Evolutionary conservation across 1,139 yeast genomes (phyloP).

Genomic region (Debaryomyces coudertii): DNA sequence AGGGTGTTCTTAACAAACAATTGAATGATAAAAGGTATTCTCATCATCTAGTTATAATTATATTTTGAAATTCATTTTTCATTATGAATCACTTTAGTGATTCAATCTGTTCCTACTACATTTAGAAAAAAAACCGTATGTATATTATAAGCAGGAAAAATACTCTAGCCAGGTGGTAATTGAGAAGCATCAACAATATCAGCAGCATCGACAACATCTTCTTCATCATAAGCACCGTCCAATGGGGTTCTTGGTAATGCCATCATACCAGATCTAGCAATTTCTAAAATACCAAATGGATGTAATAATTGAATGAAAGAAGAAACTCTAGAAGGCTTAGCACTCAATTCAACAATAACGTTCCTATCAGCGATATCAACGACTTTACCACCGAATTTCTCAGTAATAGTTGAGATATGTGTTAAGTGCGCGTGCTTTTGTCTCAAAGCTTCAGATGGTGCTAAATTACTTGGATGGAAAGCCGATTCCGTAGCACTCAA

Average conservation of each 20-base stretch:
- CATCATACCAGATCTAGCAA: slow-evolving; percentile 98
- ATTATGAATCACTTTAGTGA: no score
- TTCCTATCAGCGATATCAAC: slow-evolving; percentile 93
- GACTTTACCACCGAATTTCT: slow-evolving; percentile 88
- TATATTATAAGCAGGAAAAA: neutral
- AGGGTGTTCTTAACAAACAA: no score
- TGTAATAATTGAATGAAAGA: slow-evolving; percentile 86
- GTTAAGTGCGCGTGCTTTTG: slow-evolving; percentile 89
- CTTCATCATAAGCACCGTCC: slow-evolving; percentile 53
- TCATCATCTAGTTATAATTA: slow-evolving; percentile 7
- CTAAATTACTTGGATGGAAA: slow-evolving; percentile 86
- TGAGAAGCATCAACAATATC: slow-evolving; percentile 78
- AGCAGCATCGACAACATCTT: slow-evolving; percentile 59
- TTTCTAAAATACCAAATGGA: slow-evolving; percentile 95
- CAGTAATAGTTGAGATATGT: slow-evolving; percentile 78
- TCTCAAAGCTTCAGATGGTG: slow-evolving; percentile 91
- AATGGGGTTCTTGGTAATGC: slow-evolving; percentile 96
- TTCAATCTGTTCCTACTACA: neutral
- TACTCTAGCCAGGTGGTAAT: slow-evolving; percentile 86
- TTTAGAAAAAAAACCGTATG: neutral
- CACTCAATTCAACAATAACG: slow-evolving; percentile 91
- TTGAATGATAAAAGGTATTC: neutral
- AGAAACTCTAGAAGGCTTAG: slow-evolving; percentile 88
- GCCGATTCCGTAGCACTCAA: slow-evolving; percentile 56
- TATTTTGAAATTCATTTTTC: neutral